A percentile compares a stretch with the other conserved stretches of the same genome.
Conservation (phyloP, 2,329 filamentous ascomycete species). For the Beauveria caledonica region DNA sequence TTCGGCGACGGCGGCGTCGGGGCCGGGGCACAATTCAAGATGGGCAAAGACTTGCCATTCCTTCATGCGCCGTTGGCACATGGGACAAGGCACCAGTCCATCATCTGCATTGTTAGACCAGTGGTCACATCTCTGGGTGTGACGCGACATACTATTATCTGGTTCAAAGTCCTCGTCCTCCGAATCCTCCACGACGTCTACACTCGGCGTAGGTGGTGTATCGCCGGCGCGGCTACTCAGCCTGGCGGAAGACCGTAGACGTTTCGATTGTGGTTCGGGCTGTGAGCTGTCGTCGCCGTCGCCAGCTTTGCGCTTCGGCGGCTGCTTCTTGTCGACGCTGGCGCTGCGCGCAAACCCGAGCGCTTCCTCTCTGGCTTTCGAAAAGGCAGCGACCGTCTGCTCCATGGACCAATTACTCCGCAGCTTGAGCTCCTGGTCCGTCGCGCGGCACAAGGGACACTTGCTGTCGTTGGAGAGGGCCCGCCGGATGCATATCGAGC, state of each 20-base stretch:
- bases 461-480: constrained; percentile 75
- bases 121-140: too few species aligned
- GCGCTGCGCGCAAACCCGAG: constrained; percentile 53
- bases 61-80: constrained; percentile 75
- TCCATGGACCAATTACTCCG: constrained; percentile 78
- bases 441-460: constrained; percentile 74
- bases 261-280: constrained; percentile 33
- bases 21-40: constrained; percentile 55
- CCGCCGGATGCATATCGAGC: constrained; percentile 87
- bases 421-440: constrained; percentile 77
- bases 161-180: constrained; percentile 26
- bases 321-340: background rate
- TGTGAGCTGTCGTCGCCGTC: constrained; percentile 24
- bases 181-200: constrained; percentile 17
- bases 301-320: constrained; percentile 46
- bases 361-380: constrained; percentile 51
- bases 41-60: constrained; percentile 69
- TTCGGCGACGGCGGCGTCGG: constrained; percentile 18
- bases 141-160: constrained; percentile 18
- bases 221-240: constrained; percentile 35
- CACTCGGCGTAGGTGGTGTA: constrained; percentile 18
- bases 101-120: constrained; percentile 41
- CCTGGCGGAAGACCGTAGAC: constrained; percentile 43
- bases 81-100: constrained; percentile 74
- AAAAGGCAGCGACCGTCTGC: constrained; percentile 75